Base-by-base conservation (phyloP, 345 rosid species). In the Ceriops zippeliana region DNA sequence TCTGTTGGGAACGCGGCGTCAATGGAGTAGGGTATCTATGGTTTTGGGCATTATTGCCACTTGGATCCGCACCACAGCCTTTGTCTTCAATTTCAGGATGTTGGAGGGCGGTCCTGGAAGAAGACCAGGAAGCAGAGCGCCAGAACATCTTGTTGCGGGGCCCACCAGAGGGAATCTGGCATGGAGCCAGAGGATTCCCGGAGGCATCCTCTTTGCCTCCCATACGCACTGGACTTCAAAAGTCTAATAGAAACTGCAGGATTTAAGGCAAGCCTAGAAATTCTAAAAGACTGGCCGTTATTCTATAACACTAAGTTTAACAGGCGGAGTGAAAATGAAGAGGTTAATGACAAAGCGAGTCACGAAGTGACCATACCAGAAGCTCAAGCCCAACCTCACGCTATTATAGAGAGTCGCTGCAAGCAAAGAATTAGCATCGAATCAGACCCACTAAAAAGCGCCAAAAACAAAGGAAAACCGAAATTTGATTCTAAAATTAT, bases 111-210 rank as follows among this genome's bases (percentile, higher is more conserved):
- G 96, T 90, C 63, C 99, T 85, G 49, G 98, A 90, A 56, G 98
- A 81, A 8, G 99, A 96, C 99, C 99, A 96, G 7, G 99, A 96
- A 1, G 92, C 97, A 3, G 98, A 96, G 15, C 98, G 87, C 96
- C 96, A 92, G 78, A 85, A 96, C 92, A 87, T 79, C 58, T 54
- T n/a, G 58, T 83, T 90, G 78, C 84, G 82, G 62, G 90, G 79
- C 49, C 87, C 82, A 63, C 64, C 63, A 56, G 79, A 47, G 0
- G 96, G 77, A 78, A 81, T 76, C 76, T 78, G 89, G 73, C 81
- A 65, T 42, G 82, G 78, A 74, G 83, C 80, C 73, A 68, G 82
- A 56, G 83, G 78, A 76, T 83, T 90, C 66, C 76, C 74, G 57
- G 81, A 52, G 66, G 76, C 86, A 79, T 89, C 99, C 80, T 91